Base-by-base conservation (phyloP, 1,139 yeast genomes). In the Yamadazyma mexicana region DNA sequence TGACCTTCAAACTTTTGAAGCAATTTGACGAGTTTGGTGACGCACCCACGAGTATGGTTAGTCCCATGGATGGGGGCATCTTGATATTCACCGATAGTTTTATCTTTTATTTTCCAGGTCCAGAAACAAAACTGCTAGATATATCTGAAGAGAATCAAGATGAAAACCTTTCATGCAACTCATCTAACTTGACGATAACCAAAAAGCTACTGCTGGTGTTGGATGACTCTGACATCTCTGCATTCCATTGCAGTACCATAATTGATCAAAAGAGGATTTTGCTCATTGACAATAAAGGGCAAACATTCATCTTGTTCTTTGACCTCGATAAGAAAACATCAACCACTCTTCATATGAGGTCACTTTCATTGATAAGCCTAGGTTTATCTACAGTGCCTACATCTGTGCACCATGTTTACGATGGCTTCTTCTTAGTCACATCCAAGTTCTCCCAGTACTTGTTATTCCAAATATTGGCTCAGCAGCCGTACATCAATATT, bases 21-120 rank as follows among this genome's bases (percentile, higher is more conserved):
- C 73, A 69, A 40, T 62, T 61, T 44, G 59, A 59, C n/a, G 64
- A 56, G 35, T 71, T 71, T 43, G 59, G 59, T 1, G 64, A 56
- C 3, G 59, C 64, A 1, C 75, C 75, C 0, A 49, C 62, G 0
- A 50, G 55, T 17, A 45, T 67, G 12, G 51, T 65, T 6, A 55
- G 66, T 0, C 50, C 55, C 1, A 12, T 26, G 0, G 20, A 37
- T 5, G 69, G 67, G 10, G 77, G 76, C 0, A 45, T 62, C 2
- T 34, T 71, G 27, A 66, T 64, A 1, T 36, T 66, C 2, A 49
- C 69, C 3, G 59, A 60, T 22, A 48, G 57, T 4, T 57, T 58
- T 33, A 39, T 66, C 2, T 67, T 62, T 44, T 70, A 61, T 43
- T 69, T 69, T 39, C 62, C 72, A 0, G 43, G 47, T 10, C 53